These are phyloP conservation scores for Guyanaporus albipodus DNA, from an alignment of 768 basidiomycete genomes.

Conservation along the genomic window DNA sequence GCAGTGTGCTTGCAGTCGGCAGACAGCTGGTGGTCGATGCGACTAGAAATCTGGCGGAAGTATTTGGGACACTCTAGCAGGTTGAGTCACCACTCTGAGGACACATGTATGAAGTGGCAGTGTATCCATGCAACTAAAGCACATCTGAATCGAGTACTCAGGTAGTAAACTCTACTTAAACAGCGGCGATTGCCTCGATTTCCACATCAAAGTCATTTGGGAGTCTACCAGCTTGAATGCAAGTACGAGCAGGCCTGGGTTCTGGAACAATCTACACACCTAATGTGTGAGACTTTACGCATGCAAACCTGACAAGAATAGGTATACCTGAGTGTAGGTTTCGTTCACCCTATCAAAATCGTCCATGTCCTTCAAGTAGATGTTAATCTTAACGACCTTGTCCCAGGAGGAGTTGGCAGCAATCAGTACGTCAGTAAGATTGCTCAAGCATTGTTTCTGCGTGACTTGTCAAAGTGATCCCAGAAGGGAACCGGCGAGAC, in stretches of 20 bases:
- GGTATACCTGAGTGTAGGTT: slow-evolving; percentile 48
- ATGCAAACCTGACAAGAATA: neutral
- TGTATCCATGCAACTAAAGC: neutral
- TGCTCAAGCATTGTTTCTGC: slow-evolving; percentile 55
- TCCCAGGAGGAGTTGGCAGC: slow-evolving; percentile 59
- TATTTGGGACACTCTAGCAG: slow-evolving; percentile 23
- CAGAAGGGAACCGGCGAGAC: slow-evolving; percentile 8
- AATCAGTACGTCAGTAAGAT: slow-evolving; percentile 49
- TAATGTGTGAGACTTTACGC: neutral
- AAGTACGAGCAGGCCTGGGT: slow-evolving; percentile 70
- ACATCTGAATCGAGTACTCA: neutral
- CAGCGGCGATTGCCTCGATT: slow-evolving; percentile 63
- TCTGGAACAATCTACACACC: slow-evolving; percentile 39
- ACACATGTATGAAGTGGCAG: too few relatives aligned
- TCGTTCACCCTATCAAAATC: slow-evolving; percentile 56
- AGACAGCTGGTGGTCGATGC: slow-evolving; percentile 37
- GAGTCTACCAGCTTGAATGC: slow-evolving; percentile 68
- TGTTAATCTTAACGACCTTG: slow-evolving; percentile 53
- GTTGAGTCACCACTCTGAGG: too few relatives aligned
- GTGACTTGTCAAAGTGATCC: neutral
- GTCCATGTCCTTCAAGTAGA: slow-evolving; percentile 60
- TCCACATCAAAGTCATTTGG: slow-evolving; percentile 71
- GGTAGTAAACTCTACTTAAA: slow-evolving; percentile 4
- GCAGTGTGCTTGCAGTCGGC: slow-evolving; percentile 37
- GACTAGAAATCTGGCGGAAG: slow-evolving; percentile 31